These are phyloP conservation scores for Paraconiothyrium brasiliense DNA, from an alignment of 2,329 filamentous ascomycete species.

Conservation along the genomic window DNA sequence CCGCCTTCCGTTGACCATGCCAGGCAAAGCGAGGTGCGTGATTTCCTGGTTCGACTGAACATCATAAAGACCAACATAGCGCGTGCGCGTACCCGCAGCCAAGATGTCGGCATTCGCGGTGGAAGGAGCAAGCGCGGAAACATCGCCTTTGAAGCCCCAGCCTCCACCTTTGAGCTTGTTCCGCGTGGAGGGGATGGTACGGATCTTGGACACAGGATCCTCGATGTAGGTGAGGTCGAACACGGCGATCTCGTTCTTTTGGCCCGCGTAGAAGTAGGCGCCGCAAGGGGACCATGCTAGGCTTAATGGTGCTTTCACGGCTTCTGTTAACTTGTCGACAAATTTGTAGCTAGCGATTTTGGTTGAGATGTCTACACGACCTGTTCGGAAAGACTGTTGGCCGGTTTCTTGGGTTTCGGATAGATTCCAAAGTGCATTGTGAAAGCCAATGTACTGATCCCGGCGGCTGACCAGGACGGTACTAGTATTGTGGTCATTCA, in stretches of 20 bases:
- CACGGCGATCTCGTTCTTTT: slow-evolving; percentile 61
- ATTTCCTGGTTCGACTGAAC: slow-evolving; percentile 60
- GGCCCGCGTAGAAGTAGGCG: slow-evolving; percentile 66
- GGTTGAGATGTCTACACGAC: slow-evolving; percentile 34
- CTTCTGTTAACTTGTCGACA: slow-evolving; percentile 65
- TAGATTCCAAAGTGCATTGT: slow-evolving; percentile 61
- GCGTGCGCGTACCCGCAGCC: slow-evolving; percentile 66
- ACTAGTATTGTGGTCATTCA: slow-evolving; percentile 60
- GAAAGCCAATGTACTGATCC: slow-evolving; percentile 65
- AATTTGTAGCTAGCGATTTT: slow-evolving; percentile 63
- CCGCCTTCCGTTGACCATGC: slow-evolving; percentile 22
- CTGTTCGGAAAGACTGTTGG: background rate
- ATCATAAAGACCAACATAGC: slow-evolving; percentile 66
- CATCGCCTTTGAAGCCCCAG: slow-evolving; percentile 64
- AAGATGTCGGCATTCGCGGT: slow-evolving; percentile 56
- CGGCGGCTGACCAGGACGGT: slow-evolving; percentile 62
- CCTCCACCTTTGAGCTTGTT: slow-evolving; percentile 55
- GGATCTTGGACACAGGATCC: slow-evolving; percentile 52
- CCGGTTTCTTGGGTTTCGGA: slow-evolving; percentile 19
- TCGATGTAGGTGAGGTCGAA: slow-evolving; percentile 64
- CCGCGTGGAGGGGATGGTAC: slow-evolving; percentile 59
- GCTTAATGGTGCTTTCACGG: slow-evolving; percentile 63
- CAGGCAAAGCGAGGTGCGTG: slow-evolving; percentile 60
- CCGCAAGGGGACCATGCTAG: slow-evolving; percentile 62
- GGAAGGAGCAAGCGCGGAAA: slow-evolving; percentile 60